Evolutionary conservation across 2,329 filamentous ascomycete genomes (phyloP).

Genomic region (Didymella glomerata): DNA sequence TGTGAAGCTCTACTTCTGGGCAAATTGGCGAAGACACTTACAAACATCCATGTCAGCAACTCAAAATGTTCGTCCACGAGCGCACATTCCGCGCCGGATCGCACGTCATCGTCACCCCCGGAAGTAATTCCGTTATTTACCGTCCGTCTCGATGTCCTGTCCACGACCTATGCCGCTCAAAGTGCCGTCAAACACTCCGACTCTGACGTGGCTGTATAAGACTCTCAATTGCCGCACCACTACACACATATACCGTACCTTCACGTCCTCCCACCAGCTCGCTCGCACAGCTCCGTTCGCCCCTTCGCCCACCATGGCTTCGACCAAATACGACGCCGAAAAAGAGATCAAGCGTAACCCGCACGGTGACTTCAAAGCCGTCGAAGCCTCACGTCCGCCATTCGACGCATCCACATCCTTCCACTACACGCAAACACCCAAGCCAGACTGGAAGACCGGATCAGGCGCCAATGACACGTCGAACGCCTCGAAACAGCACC

Average conservation of each 20-base stretch:
- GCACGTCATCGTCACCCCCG: slow-evolving; percentile 9
- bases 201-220: slow-evolving; percentile 6
- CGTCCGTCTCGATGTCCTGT: slow-evolving; percentile 10
- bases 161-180: slow-evolving; percentile 9
- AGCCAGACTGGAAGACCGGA: slow-evolving; percentile 72
- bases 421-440: slow-evolving; percentile 68
- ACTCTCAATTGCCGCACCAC: slow-evolving; percentile 1
- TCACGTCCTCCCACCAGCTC: background rate
- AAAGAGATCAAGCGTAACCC: slow-evolving; percentile 67
- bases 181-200: background rate
- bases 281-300: background rate
- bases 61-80: slow-evolving; percentile 19
- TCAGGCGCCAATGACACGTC: slow-evolving; percentile 68
- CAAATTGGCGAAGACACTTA: background rate
- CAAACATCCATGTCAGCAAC: background rate
- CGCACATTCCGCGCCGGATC: slow-evolving; percentile 14
- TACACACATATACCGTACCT: background rate
- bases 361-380: slow-evolving; percentile 77
- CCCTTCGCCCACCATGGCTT: slow-evolving; percentile 10
- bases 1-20: background rate
- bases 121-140: slow-evolving; percentile 34
- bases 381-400: slow-evolving; percentile 71
- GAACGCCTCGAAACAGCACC: slow-evolving; percentile 65
- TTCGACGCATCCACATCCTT: slow-evolving; percentile 63
- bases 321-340: slow-evolving; percentile 54